phyloP scores from a whole-genome alignment of 768 basidiomycete species.

The Lentinula boryana region DNA sequence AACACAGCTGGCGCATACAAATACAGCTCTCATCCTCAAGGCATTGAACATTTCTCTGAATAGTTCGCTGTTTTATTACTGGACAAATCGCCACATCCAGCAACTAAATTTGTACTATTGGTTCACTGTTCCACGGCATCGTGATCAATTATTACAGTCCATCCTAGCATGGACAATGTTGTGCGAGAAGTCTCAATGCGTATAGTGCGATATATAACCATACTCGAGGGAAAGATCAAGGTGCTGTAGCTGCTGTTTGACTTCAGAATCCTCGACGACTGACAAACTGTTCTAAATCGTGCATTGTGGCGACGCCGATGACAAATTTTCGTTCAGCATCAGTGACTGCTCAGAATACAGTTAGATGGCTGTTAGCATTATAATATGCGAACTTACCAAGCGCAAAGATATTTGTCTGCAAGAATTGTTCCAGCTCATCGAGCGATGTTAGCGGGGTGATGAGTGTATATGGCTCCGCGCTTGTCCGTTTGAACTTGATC shows the following conservation, averaged over 20 bases:
- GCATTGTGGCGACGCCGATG: conserved; percentile 68
- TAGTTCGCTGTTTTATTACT: no score
- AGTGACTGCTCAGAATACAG: conserved; percentile 52
- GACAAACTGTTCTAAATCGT: conserved; percentile 67
- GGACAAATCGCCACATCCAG: no score
- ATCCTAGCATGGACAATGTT: no score
- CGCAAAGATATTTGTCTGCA: conserved; percentile 68
- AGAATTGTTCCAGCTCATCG: conserved; percentile 75
- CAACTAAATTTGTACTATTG: no score
- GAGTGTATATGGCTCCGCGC: conserved; percentile 62
- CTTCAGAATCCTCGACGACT: conserved; percentile 38
- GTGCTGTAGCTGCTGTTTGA: neutral
- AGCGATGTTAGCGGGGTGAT: conserved; percentile 80
- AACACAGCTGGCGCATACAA: no score
- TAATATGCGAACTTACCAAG: conserved; percentile 42
- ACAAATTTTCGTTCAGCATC: conserved; percentile 80
- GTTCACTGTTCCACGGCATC: no score
- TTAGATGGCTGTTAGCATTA: neutral
- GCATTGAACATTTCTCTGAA: no score
- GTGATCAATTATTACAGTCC: no score
- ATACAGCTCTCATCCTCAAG: no score
- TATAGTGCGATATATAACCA: no score
- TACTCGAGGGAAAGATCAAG: neutral
- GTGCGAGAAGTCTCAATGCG: no score
- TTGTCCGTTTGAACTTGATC: conserved; percentile 63